Percentiles rank a stretch among this genome's conserved stretches.
Conservation (phyloP, 73 alveolate species). For the Tetrahymena borealis region DNA sequence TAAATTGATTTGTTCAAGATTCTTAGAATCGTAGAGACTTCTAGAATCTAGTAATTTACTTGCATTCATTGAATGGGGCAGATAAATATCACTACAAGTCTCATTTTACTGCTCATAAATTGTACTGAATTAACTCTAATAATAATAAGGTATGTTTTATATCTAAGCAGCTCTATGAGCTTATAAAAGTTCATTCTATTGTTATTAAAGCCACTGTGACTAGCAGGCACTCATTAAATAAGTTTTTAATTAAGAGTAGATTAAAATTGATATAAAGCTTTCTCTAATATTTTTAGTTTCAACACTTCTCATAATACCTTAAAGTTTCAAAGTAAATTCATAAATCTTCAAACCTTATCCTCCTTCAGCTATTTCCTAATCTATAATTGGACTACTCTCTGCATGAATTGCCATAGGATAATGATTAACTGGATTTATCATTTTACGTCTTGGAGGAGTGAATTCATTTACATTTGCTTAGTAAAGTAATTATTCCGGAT, state of each 20-base stretch:
- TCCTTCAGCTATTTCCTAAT: not conserved
- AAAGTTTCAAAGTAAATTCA: not conserved
- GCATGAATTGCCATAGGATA: not conserved
- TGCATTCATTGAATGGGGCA: not conserved
- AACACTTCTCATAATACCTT: not conserved
- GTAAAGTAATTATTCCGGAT: not conserved
- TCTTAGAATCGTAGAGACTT: not conserved
- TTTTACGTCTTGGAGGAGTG: not conserved
- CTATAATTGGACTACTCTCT: not conserved
- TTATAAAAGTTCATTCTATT: not conserved
- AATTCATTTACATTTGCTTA: not conserved
- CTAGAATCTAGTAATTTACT: not conserved
- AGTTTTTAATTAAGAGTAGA: not conserved
- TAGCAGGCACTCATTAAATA: not conserved
- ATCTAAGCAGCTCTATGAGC: not conserved
- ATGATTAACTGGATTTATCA: not conserved
- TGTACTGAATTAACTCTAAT: not conserved
- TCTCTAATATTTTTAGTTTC: not conserved
- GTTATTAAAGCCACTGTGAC: not conserved
- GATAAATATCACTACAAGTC: not conserved
- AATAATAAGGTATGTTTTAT: not conserved
- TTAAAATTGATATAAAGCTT: not conserved
- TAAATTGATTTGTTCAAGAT: not conserved
- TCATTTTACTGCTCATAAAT: not conserved
- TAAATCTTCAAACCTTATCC: not conserved